Evolutionary conservation across 768 basidiomycete genomes (phyloP), one percentile per base, ranked within the genome.

Genomic region (Suillus hirtellus): DNA sequence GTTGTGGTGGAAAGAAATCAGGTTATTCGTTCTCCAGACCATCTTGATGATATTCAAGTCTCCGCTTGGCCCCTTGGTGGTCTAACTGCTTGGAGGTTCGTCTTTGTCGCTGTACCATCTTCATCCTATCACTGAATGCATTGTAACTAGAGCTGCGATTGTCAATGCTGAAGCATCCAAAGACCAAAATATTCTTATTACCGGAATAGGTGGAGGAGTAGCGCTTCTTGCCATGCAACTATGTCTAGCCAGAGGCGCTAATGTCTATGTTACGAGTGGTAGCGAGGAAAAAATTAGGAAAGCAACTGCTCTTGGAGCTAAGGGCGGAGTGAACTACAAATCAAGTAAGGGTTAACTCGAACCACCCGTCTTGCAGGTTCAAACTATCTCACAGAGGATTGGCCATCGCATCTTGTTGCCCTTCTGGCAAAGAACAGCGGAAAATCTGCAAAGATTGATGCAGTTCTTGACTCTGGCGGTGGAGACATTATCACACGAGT

Each of bases 171-270:
- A 80, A 4, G 86, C 93, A 15, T 64, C 83, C 59, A 68, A 76
- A 15, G 90, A 86, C 8, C 85, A 93, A 42, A 89, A 88, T 60
- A 81, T 95, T 46, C 83, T 95, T 52, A 88, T 95, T 63, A 92
- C 90, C 0, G 92, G 92, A 19, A 85, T 90, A 50, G 92, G 92
- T 27, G 93, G 93, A 21, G 93, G 93, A 14, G 93, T 95, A 44
- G 93, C 93, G 0, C 79, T 95, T 35, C 68, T 86, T 46, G 87
- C 89, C 0, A 75, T 94, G 64, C 92, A 95, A 72, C 74, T 94
- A 10, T 90, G 87, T 71, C 68, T 93, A 4, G 92, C 90, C 0
- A 82, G 81, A 60, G 90, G 93, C 35, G 89, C 90, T 1, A 83
- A 83, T 40, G 91, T 94, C n/a, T 95, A 88, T 72, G 91, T 94